Evolutionary conservation across 208 protist species (phyloP), one percentile per base, ranked within the genome.

Genomic region (Lotmaria passim): DNA sequence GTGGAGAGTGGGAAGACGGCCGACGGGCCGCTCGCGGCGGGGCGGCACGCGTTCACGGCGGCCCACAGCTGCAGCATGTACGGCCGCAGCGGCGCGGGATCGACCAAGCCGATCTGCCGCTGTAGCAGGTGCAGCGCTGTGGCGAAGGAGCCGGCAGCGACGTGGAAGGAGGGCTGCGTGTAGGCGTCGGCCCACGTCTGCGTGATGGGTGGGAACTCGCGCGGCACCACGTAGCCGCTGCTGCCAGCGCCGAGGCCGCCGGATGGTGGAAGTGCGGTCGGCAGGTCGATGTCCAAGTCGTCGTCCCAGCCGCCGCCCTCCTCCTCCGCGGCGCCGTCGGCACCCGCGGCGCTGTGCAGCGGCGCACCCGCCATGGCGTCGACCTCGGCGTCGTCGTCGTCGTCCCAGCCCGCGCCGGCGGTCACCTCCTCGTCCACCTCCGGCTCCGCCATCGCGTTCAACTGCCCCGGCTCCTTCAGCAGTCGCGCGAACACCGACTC

Each of bases 71-170:
- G 60, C 65, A 99, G 48, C 83, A 99, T 98, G 61, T 92, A 63
- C 31, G 66, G 60, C 67, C 94, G 89, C 24, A 99, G 72, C 47
- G 98, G 97, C 41, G 71, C 65, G 17, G 91, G 97, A 73, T 99
- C 86, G 38, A 88, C 73, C 30, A 98, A 74, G 23, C 97, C 97
- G 69, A 97, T 82, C 83, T 99, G 96, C 24, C 86, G 72, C 48
- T 90, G 66, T 21, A 97, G 77, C 41, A 98, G 73, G 17, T 93
- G 67, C 81, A 99, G 94, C 4, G 97, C 98, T 5, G 79, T 91
- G 19, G 87, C 81, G 68, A 99, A 99, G 2, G 92, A 90, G 11
- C 97, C 98, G 12, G 98, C 96, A n/a, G 97, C 96, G 28, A 97
- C 79, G 67, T 99, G 98, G 75, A 98, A 97, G 19, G 82, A 89